Evolutionary conservation across 345 rosid genomes (phyloP).

Genomic region (Sonneratia alba): DNA sequence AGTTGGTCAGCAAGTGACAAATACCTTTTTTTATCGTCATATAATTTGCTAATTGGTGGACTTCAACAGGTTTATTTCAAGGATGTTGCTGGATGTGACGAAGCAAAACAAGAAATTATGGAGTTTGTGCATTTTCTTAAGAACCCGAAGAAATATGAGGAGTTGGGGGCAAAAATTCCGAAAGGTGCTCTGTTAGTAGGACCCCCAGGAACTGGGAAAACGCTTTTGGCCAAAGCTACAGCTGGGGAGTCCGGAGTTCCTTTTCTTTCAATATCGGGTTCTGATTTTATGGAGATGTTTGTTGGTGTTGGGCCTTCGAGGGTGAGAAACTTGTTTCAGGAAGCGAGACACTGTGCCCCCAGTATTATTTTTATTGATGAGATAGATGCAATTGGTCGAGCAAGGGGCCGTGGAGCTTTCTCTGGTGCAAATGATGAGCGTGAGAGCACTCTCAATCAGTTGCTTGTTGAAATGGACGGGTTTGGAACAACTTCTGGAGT

Average conservation of each 20-base stretch:
- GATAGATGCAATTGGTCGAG: slow-evolving; percentile 90
- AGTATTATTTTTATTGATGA: slow-evolving; percentile 92
- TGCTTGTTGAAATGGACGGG: slow-evolving; percentile 96
- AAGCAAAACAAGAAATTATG: slow-evolving; percentile 96
- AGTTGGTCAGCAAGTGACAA: not conserved
- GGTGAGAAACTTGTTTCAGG: slow-evolving; percentile 88
- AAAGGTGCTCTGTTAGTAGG: slow-evolving; percentile 96
- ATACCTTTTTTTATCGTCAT: not conserved
- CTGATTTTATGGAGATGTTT: slow-evolving; percentile 98
- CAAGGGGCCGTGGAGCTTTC: slow-evolving; percentile 87
- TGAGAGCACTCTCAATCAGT: slow-evolving; percentile 82
- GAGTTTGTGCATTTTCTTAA: slow-evolving; percentile 91
- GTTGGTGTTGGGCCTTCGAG: slow-evolving; percentile 98
- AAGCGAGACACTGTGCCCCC: slow-evolving; percentile 87
- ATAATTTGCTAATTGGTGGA: not conserved
- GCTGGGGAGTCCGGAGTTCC: slow-evolving; percentile 92
- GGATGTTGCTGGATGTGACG: slow-evolving; percentile 99
- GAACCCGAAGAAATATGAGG: slow-evolving; percentile 90
- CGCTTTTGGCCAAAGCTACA: slow-evolving; percentile 91
- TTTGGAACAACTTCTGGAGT: slow-evolving; percentile 91
- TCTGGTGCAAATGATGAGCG: slow-evolving; percentile 88
- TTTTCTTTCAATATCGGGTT: slow-evolving; percentile 80
- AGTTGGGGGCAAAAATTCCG: slow-evolving; percentile 85
- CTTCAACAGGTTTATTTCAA: slow-evolving; percentile 57
- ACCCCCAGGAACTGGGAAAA: slow-evolving; percentile 96